Base-by-base conservation (phyloP, 116 monocot species). In the Posidonia oceanica region DNA sequence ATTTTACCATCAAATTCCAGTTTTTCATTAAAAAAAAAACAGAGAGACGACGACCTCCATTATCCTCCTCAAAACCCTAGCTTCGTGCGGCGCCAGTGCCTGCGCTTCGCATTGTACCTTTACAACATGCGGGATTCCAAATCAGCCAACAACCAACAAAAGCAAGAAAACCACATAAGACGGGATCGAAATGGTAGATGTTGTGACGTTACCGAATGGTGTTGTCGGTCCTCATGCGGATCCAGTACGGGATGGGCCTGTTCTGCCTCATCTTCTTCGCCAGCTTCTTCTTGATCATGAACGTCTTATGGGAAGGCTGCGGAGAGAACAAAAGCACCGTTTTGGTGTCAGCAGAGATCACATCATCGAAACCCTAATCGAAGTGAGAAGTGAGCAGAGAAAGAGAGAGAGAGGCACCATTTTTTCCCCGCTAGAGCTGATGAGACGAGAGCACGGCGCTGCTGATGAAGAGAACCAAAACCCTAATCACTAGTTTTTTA, bases 81-180 rank as follows among this genome's bases (percentile, higher is more conserved):
- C 78, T 88, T 88, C 10, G 88, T 88, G 73, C 88, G 85, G 76
- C 88, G 88, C 88, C 88, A 88, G 84, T 88, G 88, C 78, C 88
- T 82, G 70, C 88, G 82, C 88, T 88, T 88, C 4, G 88, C 88
- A 71, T 88, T 88, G 82, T 88, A 88, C 68, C 68, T 68, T n/a
- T 23, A 68, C 69, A 23, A 17, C 14, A 68, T 16, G 22, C 15
- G 29, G 36, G 54, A 17, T 36, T 51, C 54, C 7, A 29, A 14
- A 68, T 22, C n/a, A 36, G 17, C 29, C 29, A 29, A 29, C 29
- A 29, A 29, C 41, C 14, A 52, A 68, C 23, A 29, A 36, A 15
- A 68, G 23, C 16, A 39, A 39, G 13, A 4, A 15, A 0, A 17
- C 37, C 37, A 39, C 37, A 16, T 15, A 7, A 39, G 13, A 64